These are phyloP conservation scores for Mrakia gelida DNA, from an alignment of 768 basidiomycete species.

Conservation along the genomic window DNA sequence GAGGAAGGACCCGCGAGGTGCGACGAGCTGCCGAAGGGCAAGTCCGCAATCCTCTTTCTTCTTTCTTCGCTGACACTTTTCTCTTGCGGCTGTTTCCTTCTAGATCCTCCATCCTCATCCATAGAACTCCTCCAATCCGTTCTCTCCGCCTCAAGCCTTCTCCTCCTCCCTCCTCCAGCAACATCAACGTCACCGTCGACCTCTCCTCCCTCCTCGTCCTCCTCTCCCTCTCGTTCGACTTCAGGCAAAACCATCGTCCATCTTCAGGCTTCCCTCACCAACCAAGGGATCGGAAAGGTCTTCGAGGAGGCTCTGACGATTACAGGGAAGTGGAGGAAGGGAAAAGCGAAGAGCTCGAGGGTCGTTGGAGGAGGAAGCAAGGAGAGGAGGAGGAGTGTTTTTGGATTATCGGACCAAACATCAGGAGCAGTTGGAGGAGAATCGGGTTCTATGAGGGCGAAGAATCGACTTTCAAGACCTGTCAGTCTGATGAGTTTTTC, in stretches of 20 bases:
- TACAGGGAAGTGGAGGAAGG: neutral
- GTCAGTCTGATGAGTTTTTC: neutral
- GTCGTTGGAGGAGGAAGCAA: neutral
- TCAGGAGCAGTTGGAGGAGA: neutral
- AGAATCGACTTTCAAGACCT: slow-evolving; percentile 1
- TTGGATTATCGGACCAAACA: neutral
- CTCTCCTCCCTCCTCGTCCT: neutral
- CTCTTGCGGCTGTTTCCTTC: neutral
- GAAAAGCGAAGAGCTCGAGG: neutral
- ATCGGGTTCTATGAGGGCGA: neutral
- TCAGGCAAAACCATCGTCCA: neutral
- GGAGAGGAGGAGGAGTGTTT: neutral
- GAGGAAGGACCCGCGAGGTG: neutral
- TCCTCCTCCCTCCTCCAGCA: neutral
- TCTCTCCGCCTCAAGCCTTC: neutral
- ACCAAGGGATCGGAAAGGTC: neutral
- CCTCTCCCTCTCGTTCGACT: neutral
- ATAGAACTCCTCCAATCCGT: neutral
- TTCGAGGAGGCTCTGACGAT: slow-evolving; percentile 4
- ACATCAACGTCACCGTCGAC: neutral
- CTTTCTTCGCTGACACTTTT: neutral
- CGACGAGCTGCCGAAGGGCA: neutral
- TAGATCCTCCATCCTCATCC: neutral
- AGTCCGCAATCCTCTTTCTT: neutral
- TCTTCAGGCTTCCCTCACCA: neutral